Evolutionary conservation across 148 eudicot genomes (phyloP).

Genomic region (Fagopyrum tataricum): DNA sequence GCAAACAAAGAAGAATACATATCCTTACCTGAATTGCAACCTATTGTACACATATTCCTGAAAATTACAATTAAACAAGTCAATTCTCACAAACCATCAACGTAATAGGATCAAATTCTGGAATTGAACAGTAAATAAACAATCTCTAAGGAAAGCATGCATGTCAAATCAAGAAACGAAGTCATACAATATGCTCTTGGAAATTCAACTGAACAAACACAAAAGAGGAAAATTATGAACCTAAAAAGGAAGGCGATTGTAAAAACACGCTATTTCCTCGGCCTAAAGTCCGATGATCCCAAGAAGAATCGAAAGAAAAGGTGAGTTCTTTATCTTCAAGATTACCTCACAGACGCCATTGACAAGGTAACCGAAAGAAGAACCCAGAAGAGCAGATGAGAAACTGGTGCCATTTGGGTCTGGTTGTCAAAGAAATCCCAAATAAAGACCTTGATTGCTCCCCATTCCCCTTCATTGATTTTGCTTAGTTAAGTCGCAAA

Average conservation of each 20-base stretch:
- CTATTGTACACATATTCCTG: conserved; percentile 8
- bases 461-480: conserved; percentile 45
- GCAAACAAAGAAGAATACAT: not conserved
- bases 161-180: not conserved
- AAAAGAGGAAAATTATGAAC: not conserved
- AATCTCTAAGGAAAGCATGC: not conserved
- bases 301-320: not conserved
- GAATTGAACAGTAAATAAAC: too few species aligned
- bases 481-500: not conserved
- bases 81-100: not conserved
- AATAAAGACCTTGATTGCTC: conserved; percentile 74
- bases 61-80: not conserved
- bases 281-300: not conserved
- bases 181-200: not conserved
- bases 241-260: not conserved
- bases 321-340: not conserved
- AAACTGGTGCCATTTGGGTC: conserved; percentile 87
- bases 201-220: not conserved
- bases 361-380: conserved; percentile 91
- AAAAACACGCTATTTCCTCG: not conserved
- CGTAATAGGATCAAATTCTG: not conserved
- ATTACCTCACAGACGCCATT: conserved; percentile 93
- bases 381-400: conserved; percentile 93
- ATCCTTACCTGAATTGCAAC: not conserved
- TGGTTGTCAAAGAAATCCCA: conserved; percentile 64